Evolutionary conservation across 2,329 filamentous ascomycete species (phyloP).

Genomic region (Fusarium sp.): DNA sequence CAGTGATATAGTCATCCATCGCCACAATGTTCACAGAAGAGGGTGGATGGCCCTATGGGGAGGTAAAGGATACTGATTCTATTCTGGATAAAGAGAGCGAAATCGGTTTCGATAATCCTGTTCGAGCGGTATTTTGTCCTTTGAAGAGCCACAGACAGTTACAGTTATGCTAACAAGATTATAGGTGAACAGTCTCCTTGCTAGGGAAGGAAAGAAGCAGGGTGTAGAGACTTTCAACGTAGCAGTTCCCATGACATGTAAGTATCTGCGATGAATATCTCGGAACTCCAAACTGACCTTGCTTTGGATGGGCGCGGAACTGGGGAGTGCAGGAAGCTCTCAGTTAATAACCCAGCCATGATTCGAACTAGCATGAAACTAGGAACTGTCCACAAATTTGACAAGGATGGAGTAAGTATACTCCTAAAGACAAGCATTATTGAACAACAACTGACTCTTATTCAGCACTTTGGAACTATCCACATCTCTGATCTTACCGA

Average conservation of each 20-base stretch:
- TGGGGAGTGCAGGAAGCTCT: slow-evolving; percentile 52
- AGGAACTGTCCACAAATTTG: slow-evolving; percentile 51
- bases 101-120: slow-evolving; percentile 43
- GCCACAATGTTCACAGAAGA: slow-evolving; percentile 45
- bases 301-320: slow-evolving; percentile 51
- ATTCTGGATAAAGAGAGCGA: slow-evolving; percentile 50
- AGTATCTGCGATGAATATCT: slow-evolving; percentile 3
- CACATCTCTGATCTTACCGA: slow-evolving; percentile 51
- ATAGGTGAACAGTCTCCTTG: slow-evolving; percentile 49
- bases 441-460: neutral
- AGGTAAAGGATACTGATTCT: slow-evolving; percentile 49
- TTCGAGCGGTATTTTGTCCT: slow-evolving; percentile 45
- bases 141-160: rapidly evolving
- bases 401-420: slow-evolving; percentile 48
- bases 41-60: slow-evolving; percentile 50
- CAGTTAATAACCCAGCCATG: slow-evolving; percentile 50
- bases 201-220: slow-evolving; percentile 46
- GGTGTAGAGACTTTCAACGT: slow-evolving; percentile 50
- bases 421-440: rapidly evolving
- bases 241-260: slow-evolving; percentile 48
- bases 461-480: slow-evolving; percentile 42
- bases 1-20: slow-evolving; percentile 45
- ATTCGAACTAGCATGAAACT: slow-evolving; percentile 48
- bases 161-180: neutral
- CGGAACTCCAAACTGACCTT: neutral